A percentile compares a stretch with the other conserved stretches of the same genome.
Evolutionary conservation across 1,284 basidiomycete species (phyloP).

Genomic region (Microbotryum silenes-acaulis): DNA sequence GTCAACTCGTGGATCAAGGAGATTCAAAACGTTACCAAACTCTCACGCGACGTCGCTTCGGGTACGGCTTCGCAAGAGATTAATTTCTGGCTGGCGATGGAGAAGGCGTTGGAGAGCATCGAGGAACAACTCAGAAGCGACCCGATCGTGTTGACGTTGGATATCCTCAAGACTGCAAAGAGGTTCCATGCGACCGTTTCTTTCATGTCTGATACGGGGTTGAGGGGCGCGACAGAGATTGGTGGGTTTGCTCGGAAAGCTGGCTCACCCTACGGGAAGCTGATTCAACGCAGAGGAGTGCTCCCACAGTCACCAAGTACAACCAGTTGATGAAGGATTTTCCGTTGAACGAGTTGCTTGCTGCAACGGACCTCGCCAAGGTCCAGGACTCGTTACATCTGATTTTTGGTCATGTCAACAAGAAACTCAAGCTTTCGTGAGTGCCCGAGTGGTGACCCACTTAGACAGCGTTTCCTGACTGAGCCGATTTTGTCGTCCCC

Average conservation of each 20-base stretch:
- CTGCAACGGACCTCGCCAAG: slow-evolving; percentile 91
- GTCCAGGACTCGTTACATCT: slow-evolving; percentile 77
- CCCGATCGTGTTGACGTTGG: slow-evolving; percentile 89
- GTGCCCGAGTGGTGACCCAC: slow-evolving; percentile 16
- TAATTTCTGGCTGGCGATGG: slow-evolving; percentile 96
- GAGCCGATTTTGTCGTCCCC: background rate
- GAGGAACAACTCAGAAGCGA: slow-evolving; percentile 85
- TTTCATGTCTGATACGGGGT: slow-evolving; percentile 93
- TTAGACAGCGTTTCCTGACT: background rate
- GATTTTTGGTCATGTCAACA: slow-evolving; percentile 90
- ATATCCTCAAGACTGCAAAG: slow-evolving; percentile 89
- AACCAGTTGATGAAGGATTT: slow-evolving; percentile 99
- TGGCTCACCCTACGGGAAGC: no score
- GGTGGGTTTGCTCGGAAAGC: slow-evolving; percentile 48
- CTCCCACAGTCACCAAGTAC: slow-evolving; percentile 77
- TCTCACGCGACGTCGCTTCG: slow-evolving; percentile 79
- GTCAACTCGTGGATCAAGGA: slow-evolving; percentile 99
- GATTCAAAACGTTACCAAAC: slow-evolving; percentile 91
- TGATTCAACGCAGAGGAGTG: background rate
- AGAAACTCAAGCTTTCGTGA: slow-evolving; percentile 79
- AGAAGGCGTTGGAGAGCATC: slow-evolving; percentile 85
- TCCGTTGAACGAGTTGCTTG: slow-evolving; percentile 88
- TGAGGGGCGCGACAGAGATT: slow-evolving; percentile 83
- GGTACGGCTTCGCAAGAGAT: slow-evolving; percentile 97
- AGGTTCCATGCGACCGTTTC: slow-evolving; percentile 95